phyloP scores from a whole-genome alignment of 2,329 filamentous ascomycete species.

The Leptographium procerum region DNA sequence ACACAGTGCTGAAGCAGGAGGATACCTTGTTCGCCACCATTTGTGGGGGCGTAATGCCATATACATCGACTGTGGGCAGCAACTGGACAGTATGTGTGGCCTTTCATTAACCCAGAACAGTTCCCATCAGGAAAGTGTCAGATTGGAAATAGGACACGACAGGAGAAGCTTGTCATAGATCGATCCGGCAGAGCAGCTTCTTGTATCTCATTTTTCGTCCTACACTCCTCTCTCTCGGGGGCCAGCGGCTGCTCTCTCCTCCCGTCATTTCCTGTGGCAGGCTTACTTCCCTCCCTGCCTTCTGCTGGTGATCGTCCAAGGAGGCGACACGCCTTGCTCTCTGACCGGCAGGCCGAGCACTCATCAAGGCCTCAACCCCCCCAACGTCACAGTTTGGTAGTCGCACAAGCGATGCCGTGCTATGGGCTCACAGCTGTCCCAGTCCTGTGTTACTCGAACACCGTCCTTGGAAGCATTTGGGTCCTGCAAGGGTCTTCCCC shows the following conservation, averaged over 20 bases:
- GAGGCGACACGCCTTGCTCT: not conserved
- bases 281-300: not conserved
- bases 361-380: not conserved
- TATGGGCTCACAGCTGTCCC: not conserved
- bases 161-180: constrained; percentile 2
- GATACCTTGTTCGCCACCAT: too few species aligned
- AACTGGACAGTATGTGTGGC: too few species aligned
- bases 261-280: not conserved
- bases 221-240: not conserved
- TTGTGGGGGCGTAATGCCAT: too few species aligned
- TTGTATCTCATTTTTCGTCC: not conserved
- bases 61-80: too few species aligned
- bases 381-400: not conserved
- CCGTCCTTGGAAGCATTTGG: not conserved
- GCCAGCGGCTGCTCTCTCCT: not conserved
- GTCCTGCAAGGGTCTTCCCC: not conserved
- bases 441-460: not conserved
- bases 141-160: not conserved
- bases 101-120: not conserved
- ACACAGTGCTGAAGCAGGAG: not conserved
- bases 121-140: not conserved
- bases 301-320: not conserved
- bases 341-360: not conserved
- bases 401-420: not conserved
- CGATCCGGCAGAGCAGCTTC: not conserved